These are phyloP conservation scores for Colletotrichum brevisporum DNA, from an alignment of 2,329 filamentous ascomycete genomes.

Conservation along the genomic window DNA sequence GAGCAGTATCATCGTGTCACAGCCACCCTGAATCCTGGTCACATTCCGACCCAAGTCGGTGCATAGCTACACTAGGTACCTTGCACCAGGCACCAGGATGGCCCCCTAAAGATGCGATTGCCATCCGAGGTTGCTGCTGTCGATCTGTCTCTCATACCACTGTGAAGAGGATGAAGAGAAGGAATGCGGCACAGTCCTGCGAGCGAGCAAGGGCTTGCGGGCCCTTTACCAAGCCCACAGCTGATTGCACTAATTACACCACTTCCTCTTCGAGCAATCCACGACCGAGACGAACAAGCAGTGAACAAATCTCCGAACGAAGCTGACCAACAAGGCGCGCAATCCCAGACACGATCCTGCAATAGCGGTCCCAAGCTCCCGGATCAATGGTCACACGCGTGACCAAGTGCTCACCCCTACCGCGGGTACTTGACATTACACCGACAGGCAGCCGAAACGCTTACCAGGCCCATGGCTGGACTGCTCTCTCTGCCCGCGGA, in stretches of 20 bases:
- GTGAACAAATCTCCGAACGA: conserved; percentile 28
- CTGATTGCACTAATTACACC: conserved; percentile 17
- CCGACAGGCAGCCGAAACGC: not conserved
- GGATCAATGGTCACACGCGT: conserved; percentile 24
- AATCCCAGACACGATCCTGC: conserved; percentile 25
- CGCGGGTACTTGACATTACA: not conserved
- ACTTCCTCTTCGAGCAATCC: conserved; percentile 24
- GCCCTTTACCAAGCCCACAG: not conserved
- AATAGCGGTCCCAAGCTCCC: conserved; percentile 33
- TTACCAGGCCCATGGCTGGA: not conserved
- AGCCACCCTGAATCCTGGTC: conserved; percentile 17
- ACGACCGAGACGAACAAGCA: conserved; percentile 15
- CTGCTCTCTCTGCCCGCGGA: not conserved
- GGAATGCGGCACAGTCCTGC: conserved; percentile 8
- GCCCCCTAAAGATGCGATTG: not conserved
- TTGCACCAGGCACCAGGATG: not conserved
- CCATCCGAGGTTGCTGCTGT: conserved; percentile 15
- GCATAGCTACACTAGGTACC: not conserved
- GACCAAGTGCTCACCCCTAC: conserved; percentile 4
- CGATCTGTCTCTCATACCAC: conserved; percentile 8
- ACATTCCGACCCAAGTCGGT: conserved; percentile 6
- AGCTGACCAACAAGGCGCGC: conserved; percentile 19
- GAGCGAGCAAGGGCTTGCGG: not conserved
- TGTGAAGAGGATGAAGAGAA: not conserved
- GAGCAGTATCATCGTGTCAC: conserved; percentile 3